Evolutionary conservation across 208 protist genomes (phyloP), one percentile per base, ranked within the genome.

Genomic region (Trypanosoma platydactyli): DNA sequence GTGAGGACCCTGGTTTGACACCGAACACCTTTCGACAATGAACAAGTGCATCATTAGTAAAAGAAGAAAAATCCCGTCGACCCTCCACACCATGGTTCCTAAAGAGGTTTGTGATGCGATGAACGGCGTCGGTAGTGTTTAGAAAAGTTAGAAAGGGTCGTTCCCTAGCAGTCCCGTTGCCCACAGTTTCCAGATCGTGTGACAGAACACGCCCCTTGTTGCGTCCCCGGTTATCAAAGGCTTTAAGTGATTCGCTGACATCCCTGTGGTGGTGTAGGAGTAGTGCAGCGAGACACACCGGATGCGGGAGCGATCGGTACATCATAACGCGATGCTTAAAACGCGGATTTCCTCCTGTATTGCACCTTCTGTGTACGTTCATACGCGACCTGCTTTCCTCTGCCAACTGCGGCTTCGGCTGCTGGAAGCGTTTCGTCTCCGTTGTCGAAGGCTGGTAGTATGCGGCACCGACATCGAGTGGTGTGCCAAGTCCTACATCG

Each of bases 241-340:
- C 18, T 25, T 42, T 16, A 24, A 58, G n/a, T 11, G 5, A 0
- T 11, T 40, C 18, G 18, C 29, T 9, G 38, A 58, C 35, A 13
- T 58, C 53, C 29, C 22, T 25, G 20, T 41, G 42, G 35, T 58
- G 29, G 35, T 22, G 33, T n/a, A 58, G 20, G 5, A 58, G n/a
- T n/a, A 58, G 29, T 25, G 22, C 53, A 20, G 53, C 53, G 24
- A 58, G 53, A 44, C 53, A 58, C 6, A 30, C 42, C 20, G 53
- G 27, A 30, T 58, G 53, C 22, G 53, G 53, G 42, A 58, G 53
- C 38, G 53, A 58, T 25, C 29, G 53, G 35, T 58, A 58, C 24
- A 30, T 30, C 33, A 44, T 58, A 25, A 58, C 42, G 20, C 53
- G 53, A 25, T 25, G 27, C 5, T 30, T 25, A 15, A 53, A 16